Conservation (phyloP, 495 filamentous ascomycete species). For the Penicillium chermesinum region DNA sequence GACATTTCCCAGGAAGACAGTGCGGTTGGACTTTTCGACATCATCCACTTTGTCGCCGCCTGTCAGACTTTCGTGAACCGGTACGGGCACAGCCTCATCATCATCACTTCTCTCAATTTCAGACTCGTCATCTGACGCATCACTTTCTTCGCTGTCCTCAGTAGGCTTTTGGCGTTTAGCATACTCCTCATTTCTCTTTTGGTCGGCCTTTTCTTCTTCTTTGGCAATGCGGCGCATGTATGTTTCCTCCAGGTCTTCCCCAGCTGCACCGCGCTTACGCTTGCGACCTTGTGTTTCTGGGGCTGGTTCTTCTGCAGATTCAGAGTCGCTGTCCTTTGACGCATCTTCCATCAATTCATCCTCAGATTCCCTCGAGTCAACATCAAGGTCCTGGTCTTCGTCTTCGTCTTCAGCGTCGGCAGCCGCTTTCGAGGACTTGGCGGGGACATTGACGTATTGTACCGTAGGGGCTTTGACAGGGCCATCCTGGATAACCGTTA, state of each 20-base stretch:
- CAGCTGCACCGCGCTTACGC: slow-evolving; percentile 64
- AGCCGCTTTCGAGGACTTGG: slow-evolving; percentile 17
- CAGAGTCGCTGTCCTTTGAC: slow-evolving; percentile 30
- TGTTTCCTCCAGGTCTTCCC: slow-evolving; percentile 72
- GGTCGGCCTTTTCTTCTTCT: slow-evolving; percentile 48
- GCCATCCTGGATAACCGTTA: slow-evolving; percentile 51
- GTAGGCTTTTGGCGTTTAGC: slow-evolving; percentile 22
- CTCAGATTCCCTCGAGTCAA: slow-evolving; percentile 33
- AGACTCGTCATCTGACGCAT: slow-evolving; percentile 9
- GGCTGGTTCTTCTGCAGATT: slow-evolving; percentile 31
- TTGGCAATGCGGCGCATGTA: slow-evolving; percentile 71
- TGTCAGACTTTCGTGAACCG: slow-evolving; percentile 54
- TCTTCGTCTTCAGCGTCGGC: slow-evolving; percentile 31
- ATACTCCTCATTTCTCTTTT: slow-evolving; percentile 32
- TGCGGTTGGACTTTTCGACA: slow-evolving; percentile 80
- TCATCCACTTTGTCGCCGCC: slow-evolving; percentile 45
- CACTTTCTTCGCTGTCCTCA: slow-evolving; percentile 10
- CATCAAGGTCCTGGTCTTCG: slow-evolving; percentile 31
- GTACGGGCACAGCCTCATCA: slow-evolving; percentile 25
- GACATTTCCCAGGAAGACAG: slow-evolving; percentile 91
- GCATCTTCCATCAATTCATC: slow-evolving; percentile 44
- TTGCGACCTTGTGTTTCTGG: slow-evolving; percentile 56
- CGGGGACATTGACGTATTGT: slow-evolving; percentile 32
- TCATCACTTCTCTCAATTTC: slow-evolving; percentile 22
- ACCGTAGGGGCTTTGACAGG: slow-evolving; percentile 57